phyloP scores from a whole-genome alignment of 192 early-diverging fungal species.

The Glomus cerebriforme region DNA sequence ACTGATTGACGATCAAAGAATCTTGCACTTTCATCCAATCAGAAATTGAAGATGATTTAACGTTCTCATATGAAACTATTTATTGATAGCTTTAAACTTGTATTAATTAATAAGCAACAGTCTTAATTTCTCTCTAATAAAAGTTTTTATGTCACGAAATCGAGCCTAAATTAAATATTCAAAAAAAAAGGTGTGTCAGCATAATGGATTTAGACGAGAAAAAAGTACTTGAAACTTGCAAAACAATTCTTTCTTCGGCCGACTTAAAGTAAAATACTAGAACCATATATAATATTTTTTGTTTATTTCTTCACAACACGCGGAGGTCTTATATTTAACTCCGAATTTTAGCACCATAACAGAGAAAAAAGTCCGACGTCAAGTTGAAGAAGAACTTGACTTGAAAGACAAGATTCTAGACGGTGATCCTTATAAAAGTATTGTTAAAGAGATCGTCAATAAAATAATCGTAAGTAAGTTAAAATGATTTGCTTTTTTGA shows the following conservation, averaged over 20 bases:
- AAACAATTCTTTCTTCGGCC: neutral
- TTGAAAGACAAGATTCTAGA: neutral
- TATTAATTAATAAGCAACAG: no score
- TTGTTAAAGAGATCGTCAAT: neutral
- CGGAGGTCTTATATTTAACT: neutral
- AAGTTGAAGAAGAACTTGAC: neutral
- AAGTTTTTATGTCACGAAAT: neutral
- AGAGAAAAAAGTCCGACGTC: neutral
- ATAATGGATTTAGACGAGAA: neutral
- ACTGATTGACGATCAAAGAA: no score
- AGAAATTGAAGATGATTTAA: no score
- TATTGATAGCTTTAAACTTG: no score
- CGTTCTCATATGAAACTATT: no score
- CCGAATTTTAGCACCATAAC: neutral
- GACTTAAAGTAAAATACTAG: slow-evolving; percentile 8
- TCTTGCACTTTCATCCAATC: no score
- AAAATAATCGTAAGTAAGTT: neutral
- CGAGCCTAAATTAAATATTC: neutral
- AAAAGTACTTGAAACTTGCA: neutral
- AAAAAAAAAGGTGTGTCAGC: no score
- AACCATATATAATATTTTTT: no score
- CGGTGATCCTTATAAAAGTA: neutral
- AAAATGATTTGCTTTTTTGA: neutral
- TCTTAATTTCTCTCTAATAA: no score
- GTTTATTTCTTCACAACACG: neutral